These are phyloP conservation scores for Spergularia marina DNA, from an alignment of 148 eudicot genomes.

Conservation along the genomic window DNA sequence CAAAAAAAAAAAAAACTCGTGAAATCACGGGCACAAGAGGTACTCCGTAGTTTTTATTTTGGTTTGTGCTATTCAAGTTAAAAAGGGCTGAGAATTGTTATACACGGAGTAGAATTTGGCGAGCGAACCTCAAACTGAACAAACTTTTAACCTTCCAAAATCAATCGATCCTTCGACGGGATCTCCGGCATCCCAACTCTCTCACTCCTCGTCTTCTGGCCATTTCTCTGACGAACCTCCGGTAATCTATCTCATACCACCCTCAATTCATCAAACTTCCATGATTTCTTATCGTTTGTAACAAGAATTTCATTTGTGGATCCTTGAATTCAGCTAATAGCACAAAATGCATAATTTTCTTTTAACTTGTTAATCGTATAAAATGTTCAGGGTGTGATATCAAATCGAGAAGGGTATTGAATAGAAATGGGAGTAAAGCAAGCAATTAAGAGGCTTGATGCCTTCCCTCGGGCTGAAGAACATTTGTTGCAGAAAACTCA, in stretches of 20 bases:
- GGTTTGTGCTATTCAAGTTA: too few species aligned
- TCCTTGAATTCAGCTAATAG: too few species aligned
- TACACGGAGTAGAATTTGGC: too few species aligned
- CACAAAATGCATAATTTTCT: too few species aligned
- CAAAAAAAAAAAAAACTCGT: too few species aligned
- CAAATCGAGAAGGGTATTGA: constrained; percentile 14
- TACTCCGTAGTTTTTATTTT: too few species aligned
- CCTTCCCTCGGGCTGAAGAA: constrained; percentile 95
- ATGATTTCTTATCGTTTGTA: neutral
- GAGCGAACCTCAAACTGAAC: too few species aligned
- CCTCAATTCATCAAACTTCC: neutral
- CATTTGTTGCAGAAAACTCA: constrained; percentile 90
- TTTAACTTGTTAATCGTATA: neutral
- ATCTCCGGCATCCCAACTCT: constrained; percentile 4
- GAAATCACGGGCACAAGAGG: too few species aligned
- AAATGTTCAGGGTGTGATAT: constrained; percentile 12
- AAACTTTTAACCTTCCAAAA: too few species aligned
- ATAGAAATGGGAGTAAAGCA: constrained; percentile 75
- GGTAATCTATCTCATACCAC: neutral
- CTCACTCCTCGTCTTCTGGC: neutral
- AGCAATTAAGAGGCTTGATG: constrained; percentile 73
- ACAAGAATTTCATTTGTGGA: too few species aligned
- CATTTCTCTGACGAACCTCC: neutral
- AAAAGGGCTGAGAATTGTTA: too few species aligned
- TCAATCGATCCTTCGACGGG: neutral